phyloP scores from a whole-genome alignment of 805 yeast species.

The Cyberlindnera amylophila region DNA sequence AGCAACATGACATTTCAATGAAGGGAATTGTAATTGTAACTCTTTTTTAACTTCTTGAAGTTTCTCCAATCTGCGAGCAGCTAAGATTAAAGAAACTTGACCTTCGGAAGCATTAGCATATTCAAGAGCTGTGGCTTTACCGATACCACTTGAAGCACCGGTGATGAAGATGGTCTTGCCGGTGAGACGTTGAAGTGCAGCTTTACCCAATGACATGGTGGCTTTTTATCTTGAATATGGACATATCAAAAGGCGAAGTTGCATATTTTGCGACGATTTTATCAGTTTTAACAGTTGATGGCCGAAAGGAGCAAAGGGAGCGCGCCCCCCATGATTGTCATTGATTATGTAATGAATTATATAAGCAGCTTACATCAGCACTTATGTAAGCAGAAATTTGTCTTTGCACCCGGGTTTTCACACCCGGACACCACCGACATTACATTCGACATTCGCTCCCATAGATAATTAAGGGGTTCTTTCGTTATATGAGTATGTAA shows the following conservation, averaged over 20 bases:
- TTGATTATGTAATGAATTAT: background rate
- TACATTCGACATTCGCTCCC: too few species aligned
- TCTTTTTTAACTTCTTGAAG: conserved; percentile 46
- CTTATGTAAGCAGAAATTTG: too few species aligned
- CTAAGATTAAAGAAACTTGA: conserved; percentile 60
- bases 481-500: too few species aligned
- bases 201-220: conserved; percentile 57
- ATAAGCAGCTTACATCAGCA: background rate
- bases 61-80: conserved; percentile 74
- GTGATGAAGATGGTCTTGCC: conserved; percentile 81
- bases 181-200: conserved; percentile 76
- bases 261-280: too few species aligned
- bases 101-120: conserved; percentile 77
- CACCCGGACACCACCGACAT: too few species aligned
- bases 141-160: conserved; percentile 98
- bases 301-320: background rate
- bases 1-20: conserved; percentile 41
- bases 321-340: too few species aligned
- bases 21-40: conserved; percentile 45
- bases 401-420: too few species aligned
- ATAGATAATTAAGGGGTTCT: too few species aligned
- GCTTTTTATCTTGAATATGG: too few species aligned
- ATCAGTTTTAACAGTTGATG: too few species aligned
- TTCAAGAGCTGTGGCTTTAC: conserved; percentile 86
- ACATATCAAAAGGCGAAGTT: too few species aligned